phyloP scores from a whole-genome alignment of 805 yeast genomes.

The Jamesozyma jinghongensis region DNA sequence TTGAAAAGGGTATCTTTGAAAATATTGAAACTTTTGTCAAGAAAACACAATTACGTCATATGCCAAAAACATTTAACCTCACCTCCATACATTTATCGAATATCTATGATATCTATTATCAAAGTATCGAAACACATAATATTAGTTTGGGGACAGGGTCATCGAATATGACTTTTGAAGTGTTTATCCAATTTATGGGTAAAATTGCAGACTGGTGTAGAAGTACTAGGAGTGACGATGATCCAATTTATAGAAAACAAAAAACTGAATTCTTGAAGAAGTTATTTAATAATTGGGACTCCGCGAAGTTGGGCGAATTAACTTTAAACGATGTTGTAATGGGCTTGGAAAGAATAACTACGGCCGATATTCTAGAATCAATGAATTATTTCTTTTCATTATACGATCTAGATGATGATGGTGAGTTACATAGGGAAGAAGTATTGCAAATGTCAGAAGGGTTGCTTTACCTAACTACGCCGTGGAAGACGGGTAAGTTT shows the following conservation, averaged over 20 bases:
- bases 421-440: slow-evolving; percentile 64
- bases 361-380: slow-evolving; percentile 66
- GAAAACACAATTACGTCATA: slow-evolving; percentile 79
- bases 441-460: slow-evolving; percentile 85
- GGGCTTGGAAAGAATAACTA: slow-evolving; percentile 63
- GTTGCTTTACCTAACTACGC: slow-evolving; percentile 66
- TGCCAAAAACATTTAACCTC: slow-evolving; percentile 64
- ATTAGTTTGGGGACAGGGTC: slow-evolving; percentile 43
- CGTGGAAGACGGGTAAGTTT: slow-evolving; percentile 66
- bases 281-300: slow-evolving; percentile 65
- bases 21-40: slow-evolving; percentile 88
- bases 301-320: slow-evolving; percentile 44
- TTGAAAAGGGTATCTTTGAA: slow-evolving; percentile 67
- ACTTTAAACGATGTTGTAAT: slow-evolving; percentile 58
- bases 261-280: slow-evolving; percentile 47
- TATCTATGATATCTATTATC: slow-evolving; percentile 77
- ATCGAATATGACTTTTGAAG: slow-evolving; percentile 64
- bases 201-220: slow-evolving; percentile 73
- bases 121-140: slow-evolving; percentile 60
- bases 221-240: slow-evolving; percentile 31
- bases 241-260: slow-evolving; percentile 23
- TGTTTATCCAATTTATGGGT: slow-evolving; percentile 65
- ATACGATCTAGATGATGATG: slow-evolving; percentile 53
- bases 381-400: slow-evolving; percentile 72
- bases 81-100: slow-evolving; percentile 51